A percentile compares a stretch with the other conserved stretches of the same genome.
These are phyloP conservation scores for Syzygium aromaticum DNA, from an alignment of 345 rosid genomes.

Conservation along the genomic window DNA sequence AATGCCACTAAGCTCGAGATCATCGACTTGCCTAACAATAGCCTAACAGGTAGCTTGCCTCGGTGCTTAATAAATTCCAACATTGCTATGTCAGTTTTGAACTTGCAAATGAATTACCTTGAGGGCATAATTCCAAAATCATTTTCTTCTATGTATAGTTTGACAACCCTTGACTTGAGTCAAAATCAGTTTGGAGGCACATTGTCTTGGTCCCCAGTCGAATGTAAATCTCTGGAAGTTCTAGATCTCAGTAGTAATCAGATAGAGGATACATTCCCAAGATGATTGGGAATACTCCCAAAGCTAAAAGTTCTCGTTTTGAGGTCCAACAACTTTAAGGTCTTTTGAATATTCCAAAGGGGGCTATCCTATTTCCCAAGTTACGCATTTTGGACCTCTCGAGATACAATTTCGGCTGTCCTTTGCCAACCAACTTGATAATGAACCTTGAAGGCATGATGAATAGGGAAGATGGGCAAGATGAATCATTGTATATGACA, in stretches of 20 bases:
- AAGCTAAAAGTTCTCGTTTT: not conserved
- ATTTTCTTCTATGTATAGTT: not conserved
- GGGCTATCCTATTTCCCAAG: accelerated
- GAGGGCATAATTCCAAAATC: not conserved
- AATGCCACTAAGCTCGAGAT: not conserved
- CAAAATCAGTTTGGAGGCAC: not conserved
- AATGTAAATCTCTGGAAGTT: not conserved
- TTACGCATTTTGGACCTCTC: not conserved
- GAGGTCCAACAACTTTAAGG: not conserved
- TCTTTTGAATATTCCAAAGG: not conserved
- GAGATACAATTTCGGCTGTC: not conserved
- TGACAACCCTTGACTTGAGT: not conserved
- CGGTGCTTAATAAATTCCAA: not conserved
- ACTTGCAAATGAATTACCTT: not conserved
- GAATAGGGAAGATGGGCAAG: not conserved
- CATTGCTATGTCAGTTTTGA: not conserved
- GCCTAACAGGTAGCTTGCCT: not conserved
- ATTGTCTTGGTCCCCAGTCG: not conserved
- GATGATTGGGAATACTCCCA: not conserved
- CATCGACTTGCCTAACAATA: not conserved
- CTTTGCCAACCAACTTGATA: not conserved
- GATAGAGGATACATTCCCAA: not conserved
- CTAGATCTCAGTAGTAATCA: not conserved
- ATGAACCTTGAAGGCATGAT: not conserved
- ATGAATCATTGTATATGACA: not conserved